A percentile compares a stretch with the other conserved stretches of the same genome.
Conservation (phyloP, 176 grass and related monocot species). For the Phyllostachys edulis region DNA sequence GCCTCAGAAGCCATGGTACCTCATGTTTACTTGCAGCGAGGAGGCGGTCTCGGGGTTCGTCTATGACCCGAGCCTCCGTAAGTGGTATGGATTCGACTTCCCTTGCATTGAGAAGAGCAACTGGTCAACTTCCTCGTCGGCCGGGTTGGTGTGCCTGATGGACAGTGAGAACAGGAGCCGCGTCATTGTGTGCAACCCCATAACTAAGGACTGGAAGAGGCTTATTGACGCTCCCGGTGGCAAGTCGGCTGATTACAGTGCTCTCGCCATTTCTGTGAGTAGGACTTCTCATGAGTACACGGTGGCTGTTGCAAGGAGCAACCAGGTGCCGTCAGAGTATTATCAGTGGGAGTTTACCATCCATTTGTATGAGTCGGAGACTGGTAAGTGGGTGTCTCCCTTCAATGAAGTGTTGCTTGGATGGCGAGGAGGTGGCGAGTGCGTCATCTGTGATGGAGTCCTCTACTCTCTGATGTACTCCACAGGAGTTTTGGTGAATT, state of each 20-base stretch:
- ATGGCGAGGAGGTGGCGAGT: constrained; percentile 72
- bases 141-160: constrained; percentile 77
- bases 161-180: constrained; percentile 67
- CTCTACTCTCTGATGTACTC: constrained; percentile 82
- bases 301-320: constrained; percentile 68
- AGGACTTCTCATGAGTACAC: constrained; percentile 57
- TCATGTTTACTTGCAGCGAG: constrained; percentile 85
- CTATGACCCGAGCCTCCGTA: constrained; percentile 59
- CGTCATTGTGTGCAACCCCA: constrained; percentile 78
- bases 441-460: constrained; percentile 81
- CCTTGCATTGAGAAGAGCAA: constrained; percentile 87
- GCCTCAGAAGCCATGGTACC: constrained; percentile 94
- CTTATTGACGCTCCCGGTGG: constrained; percentile 53
- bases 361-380: constrained; percentile 59
- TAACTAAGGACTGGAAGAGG: constrained; percentile 66
- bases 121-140: constrained; percentile 77
- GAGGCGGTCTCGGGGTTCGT: constrained; percentile 58
- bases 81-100: constrained; percentile 82
- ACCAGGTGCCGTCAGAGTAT: constrained; percentile 57
- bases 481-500: constrained; percentile 51
- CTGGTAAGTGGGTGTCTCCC: constrained; percentile 50
- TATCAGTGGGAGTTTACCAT: constrained; percentile 76
- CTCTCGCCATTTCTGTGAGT: constrained; percentile 58
- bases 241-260: constrained; percentile 70
- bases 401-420: constrained; percentile 59